Evolutionary conservation across 1,139 yeast genomes (phyloP).

Genomic region (Suhomyces atakaporum): DNA sequence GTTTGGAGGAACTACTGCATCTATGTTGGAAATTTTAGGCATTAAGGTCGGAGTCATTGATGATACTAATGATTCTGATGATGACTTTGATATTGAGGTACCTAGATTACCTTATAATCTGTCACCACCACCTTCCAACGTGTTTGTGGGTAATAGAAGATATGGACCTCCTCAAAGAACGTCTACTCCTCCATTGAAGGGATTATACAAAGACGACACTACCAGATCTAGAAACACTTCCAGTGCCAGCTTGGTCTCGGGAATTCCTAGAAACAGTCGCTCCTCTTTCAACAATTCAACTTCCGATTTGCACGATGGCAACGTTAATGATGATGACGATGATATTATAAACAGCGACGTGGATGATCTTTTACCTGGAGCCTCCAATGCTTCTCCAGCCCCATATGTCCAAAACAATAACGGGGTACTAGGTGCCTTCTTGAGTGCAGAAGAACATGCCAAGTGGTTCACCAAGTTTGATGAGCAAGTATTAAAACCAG

Average conservation of each 20-base stretch:
- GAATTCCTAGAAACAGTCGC: slow-evolving; percentile 7
- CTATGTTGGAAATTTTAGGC: slow-evolving; percentile 93
- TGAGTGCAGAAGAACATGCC: slow-evolving; percentile 73
- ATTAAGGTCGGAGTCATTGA: slow-evolving; percentile 89
- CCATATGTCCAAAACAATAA: slow-evolving; percentile 8
- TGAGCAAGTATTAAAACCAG: slow-evolving; percentile 95
- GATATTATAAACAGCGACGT: slow-evolving; percentile 39
- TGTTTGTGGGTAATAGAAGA: slow-evolving; percentile 39
- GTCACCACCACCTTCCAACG: slow-evolving; percentile 19
- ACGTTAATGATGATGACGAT: slow-evolving; percentile 33
- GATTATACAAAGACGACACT: slow-evolving; percentile 17
- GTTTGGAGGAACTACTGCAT: slow-evolving; percentile 98
- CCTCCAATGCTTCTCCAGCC: slow-evolving; percentile 4
- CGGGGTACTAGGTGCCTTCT: slow-evolving; percentile 45
- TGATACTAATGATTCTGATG: slow-evolving; percentile 76
- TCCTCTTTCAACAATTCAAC: slow-evolving; percentile 10
- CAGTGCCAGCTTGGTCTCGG: slow-evolving; percentile 27
- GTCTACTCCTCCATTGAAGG: slow-evolving; percentile 12
- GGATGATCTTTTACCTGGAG: slow-evolving; percentile 37
- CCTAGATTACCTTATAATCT: slow-evolving; percentile 44
- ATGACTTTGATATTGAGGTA: slow-evolving; percentile 92
- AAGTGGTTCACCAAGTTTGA: slow-evolving; percentile 94
- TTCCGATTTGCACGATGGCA: slow-evolving; percentile 11
- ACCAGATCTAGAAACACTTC: slow-evolving; percentile 32
- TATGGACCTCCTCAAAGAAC: slow-evolving; percentile 19